Percentiles rank a stretch among this genome's conserved stretches.
phyloP scores from a whole-genome alignment of 805 yeast species.

The Metschnikowia santaceciliae region DNA sequence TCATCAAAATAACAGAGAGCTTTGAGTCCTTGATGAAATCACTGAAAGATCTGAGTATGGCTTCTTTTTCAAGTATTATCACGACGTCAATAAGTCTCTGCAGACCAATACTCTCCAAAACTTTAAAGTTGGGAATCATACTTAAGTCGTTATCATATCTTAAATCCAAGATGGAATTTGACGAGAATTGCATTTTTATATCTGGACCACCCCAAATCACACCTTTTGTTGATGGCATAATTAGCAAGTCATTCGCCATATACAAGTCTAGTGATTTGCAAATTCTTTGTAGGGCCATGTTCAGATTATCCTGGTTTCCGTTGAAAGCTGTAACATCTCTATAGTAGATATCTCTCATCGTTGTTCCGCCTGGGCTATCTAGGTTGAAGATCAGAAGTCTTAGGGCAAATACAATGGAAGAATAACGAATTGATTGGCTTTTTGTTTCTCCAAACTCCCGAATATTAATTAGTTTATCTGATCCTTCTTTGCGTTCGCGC shows the following conservation, averaged over 20 bases:
- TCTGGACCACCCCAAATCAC: constrained; percentile 13
- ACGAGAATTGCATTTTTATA: constrained; percentile 1
- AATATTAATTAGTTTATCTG: neutral
- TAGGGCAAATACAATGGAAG: constrained; percentile 9
- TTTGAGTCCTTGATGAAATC: constrained; percentile 11
- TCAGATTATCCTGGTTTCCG: constrained; percentile 14
- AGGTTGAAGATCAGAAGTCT: constrained; percentile 9
- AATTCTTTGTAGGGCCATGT: constrained; percentile 6
- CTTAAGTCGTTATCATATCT: neutral
- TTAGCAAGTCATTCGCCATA: constrained; percentile 6
- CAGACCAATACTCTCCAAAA: neutral
- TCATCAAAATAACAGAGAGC: constrained; percentile 6
- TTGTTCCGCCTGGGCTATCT: constrained; percentile 5
- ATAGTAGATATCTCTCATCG: constrained; percentile 17
- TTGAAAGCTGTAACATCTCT: constrained; percentile 13
- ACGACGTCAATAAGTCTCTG: constrained; percentile 10
- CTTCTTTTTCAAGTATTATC: constrained; percentile 38
- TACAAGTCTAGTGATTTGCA: constrained; percentile 5
- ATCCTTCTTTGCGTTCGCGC: neutral
- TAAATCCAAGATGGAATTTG: neutral
- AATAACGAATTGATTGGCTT: constrained; percentile 7
- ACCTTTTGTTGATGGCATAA: constrained; percentile 16
- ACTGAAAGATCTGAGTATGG: constrained; percentile 34
- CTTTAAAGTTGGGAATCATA: constrained; percentile 5
- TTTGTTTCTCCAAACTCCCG: constrained; percentile 12